Base-by-base conservation (phyloP, 75 land plant genomes). In the Pinus tabuliformis region DNA sequence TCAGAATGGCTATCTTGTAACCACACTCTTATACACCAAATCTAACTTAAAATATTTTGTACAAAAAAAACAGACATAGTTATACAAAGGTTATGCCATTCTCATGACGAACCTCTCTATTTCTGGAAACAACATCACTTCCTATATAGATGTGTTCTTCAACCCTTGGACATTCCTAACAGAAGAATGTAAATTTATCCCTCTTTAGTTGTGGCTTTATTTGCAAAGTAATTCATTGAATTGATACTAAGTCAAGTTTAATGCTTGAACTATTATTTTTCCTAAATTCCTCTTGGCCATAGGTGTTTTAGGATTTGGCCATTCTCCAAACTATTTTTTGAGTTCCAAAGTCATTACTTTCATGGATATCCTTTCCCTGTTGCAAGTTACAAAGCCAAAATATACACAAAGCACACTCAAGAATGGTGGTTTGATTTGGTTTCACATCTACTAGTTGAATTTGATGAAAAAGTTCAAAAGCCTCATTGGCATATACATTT, bases 31-130 rank as follows among this genome's bases (percentile, higher is more conserved):
- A 74, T 89, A 89, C 61, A 56, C 73, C 13, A 89, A 75, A 18
- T 86, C 88, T 14, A 49, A 1, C 14, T 74, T 76, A 70, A 79
- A 89, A 75, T 81, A 84, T 78, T 89, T 89, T 7, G 89, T 89
- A 72, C 90, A 88, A 28, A 77, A 77, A 45, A 62, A 80, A 26
- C 89, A 86, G 6, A 84, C 90, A 59, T 89, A 87, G 64, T 87
- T 89, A 28, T 87, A 77, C 16, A 89, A 78, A 33, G 87, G 90
- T 87, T 59, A 89, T 89, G n/a, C 90, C 83, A 62, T 83, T 77
- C 9, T 60, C 52, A 12, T 70, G 59, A 9, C 87, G 83, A 24
- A 66, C 63, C 8, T 79, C 90, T 20, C 77, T 77, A n/a, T 84
- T 77, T 15, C 77, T 56, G 6, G 90, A 89, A 24, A 78, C 89